Conservation (phyloP, 352 stramenopile species). For the Stephanocyclus meneghinianus region DNA sequence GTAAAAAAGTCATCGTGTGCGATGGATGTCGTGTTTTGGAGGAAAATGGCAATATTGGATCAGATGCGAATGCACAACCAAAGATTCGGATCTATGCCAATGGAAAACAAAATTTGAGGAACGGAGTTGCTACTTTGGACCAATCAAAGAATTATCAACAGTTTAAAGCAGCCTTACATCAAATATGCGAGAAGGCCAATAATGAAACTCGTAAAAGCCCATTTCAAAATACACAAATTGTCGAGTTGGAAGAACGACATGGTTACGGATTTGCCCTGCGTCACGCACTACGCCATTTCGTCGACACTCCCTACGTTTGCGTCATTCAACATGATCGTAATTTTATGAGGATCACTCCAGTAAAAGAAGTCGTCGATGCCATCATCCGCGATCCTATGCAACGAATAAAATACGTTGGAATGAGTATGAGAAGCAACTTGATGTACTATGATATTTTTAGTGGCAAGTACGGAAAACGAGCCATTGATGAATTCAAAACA, state of each 20-base stretch:
- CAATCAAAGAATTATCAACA: slow-evolving; percentile 72
- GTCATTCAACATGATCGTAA: slow-evolving; percentile 85
- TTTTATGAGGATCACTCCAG: slow-evolving; percentile 77
- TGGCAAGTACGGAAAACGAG: slow-evolving; percentile 68
- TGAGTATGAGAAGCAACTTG: slow-evolving; percentile 78
- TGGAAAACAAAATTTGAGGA: slow-evolving; percentile 76
- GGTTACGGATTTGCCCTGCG: slow-evolving; percentile 81
- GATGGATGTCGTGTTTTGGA: slow-evolving; percentile 69
- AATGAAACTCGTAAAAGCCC: slow-evolving; percentile 20
- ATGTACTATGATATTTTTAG: slow-evolving; percentile 79
- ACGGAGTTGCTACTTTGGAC: slow-evolving; percentile 71
- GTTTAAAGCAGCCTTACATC: slow-evolving; percentile 67
- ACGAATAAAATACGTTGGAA: slow-evolving; percentile 77
- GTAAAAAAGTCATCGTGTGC: slow-evolving; percentile 79
- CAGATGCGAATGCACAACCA: slow-evolving; percentile 12
- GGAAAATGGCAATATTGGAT: slow-evolving; percentile 15
- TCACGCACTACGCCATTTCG: slow-evolving; percentile 62
- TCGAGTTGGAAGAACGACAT: slow-evolving; percentile 72
- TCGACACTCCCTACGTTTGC: slow-evolving; percentile 77
- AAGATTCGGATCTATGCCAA: slow-evolving; percentile 75
- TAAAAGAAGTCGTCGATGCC: slow-evolving; percentile 56
- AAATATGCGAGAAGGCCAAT: slow-evolving; percentile 53
- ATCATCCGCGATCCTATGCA: slow-evolving; percentile 61
- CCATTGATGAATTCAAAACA: slow-evolving; percentile 57
- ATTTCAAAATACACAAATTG: slow-evolving; percentile 66